Evolutionary conservation across 2,329 filamentous ascomycete genomes (phyloP), one percentile per base, ranked within the genome.

Genomic region (Thelonectria discophora): DNA sequence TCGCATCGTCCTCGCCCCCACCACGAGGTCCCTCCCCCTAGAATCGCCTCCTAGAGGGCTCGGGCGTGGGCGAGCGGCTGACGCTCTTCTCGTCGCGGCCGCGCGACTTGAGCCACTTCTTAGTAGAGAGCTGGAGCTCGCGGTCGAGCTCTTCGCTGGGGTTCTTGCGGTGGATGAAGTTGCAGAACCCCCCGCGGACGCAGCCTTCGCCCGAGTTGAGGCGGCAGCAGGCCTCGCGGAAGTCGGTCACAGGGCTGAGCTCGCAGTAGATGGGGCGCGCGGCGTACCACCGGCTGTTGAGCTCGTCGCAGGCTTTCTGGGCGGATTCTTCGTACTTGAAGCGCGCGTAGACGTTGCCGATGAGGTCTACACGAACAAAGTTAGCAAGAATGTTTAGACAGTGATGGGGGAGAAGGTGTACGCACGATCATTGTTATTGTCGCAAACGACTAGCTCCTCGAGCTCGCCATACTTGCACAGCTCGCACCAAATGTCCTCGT

Each of bases 401-500:
- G 12, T n/a, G n/a, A n/a, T n/a, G 42, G 17, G 32, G 15, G 30
- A n/a, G 53, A 18, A 17, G 48, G 56, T 60, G 80, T 9, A 86
- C 89, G 72, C 78, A 92, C 89, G 94, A 77, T 99, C 95, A 81
- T 99, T 99, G 81, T 98, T 98, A 80, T 99, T 99, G 82, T 99
- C 95, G 81, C 95, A 99, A 3, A 99, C 94, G 12, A 99, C 95
- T 12, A 99, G 87, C 82, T 99, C 95, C 81, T 99, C 95, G 37
- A 98, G 85, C 81, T 98, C 93, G 70, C 95, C 95, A 78, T 96
- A 99, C 81, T 97, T 93, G 90, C 95, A 98, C 84, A 99, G 92
- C 86, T 99, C 95, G 82, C 94, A 98, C 94, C 95, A 99, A 69
- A 99, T 93, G 78, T 99, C 95, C 83, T 99, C 95, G 84, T 99